A percentile compares a stretch with the other conserved stretches of the same genome.
These are phyloP conservation scores for Cyberlindnera suaveolens DNA, from an alignment of 805 yeast species.

Conservation along the genomic window DNA sequence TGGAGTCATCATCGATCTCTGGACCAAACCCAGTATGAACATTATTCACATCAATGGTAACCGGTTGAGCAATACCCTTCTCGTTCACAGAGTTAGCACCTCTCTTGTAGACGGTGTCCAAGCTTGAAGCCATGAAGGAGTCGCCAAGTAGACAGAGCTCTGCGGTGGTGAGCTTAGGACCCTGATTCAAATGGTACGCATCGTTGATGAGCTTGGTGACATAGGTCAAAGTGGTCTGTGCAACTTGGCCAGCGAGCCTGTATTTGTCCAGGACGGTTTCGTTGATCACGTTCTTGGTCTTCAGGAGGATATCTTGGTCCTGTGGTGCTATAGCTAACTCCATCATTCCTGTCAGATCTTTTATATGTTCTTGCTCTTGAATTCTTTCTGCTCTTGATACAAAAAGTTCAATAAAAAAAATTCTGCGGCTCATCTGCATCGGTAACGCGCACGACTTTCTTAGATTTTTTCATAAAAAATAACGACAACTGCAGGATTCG, in stretches of 20 bases:
- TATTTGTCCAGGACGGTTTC: constrained; percentile 69
- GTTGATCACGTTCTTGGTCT: constrained; percentile 63
- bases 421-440: constrained; percentile 1
- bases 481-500: constrained; percentile 72
- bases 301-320: constrained; percentile 66
- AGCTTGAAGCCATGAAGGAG: constrained; percentile 56
- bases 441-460: constrained; percentile 5
- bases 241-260: constrained; percentile 81
- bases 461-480: constrained; percentile 24
- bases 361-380: too few species aligned
- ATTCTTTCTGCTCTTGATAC: too few species aligned
- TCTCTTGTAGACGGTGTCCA: constrained; percentile 52
- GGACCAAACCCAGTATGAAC: constrained; percentile 79
- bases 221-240: constrained; percentile 75
- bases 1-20: constrained; percentile 58
- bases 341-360: constrained; percentile 31
- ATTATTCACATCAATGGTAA: constrained; percentile 78
- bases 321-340: constrained; percentile 71
- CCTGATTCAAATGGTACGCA: constrained; percentile 55
- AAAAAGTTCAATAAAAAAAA: too few species aligned
- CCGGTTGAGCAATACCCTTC: constrained; percentile 92
- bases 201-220: constrained; percentile 62
- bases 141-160: constrained; percentile 84
- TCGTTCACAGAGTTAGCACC: constrained; percentile 55
- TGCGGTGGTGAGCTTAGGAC: constrained; percentile 36